Evolutionary conservation across 352 stramenopile genomes (phyloP).

Genomic region (Aphanomyces euteiches): DNA sequence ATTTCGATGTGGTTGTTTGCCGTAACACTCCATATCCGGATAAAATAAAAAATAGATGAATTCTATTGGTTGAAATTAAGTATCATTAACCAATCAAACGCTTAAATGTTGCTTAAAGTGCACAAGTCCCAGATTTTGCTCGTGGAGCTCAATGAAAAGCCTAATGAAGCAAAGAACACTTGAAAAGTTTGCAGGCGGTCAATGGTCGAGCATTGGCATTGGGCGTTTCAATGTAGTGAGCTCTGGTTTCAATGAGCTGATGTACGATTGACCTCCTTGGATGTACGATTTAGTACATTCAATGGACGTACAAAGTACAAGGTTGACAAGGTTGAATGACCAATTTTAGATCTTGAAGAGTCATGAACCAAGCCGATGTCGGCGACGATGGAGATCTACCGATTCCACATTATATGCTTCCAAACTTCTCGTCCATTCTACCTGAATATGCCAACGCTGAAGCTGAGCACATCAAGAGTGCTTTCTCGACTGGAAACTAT

Average conservation of each 20-base stretch:
- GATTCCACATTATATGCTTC: constrained; percentile 73
- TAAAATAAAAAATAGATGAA: background rate
- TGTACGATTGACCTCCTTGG: no score
- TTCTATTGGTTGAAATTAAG: constrained; percentile 10
- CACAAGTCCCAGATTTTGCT: background rate
- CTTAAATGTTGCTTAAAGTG: background rate
- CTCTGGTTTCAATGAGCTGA: no score
- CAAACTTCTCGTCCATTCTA: constrained; percentile 77
- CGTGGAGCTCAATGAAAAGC: no score
- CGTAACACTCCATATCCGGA: constrained; percentile 32
- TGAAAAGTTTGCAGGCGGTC: no score
- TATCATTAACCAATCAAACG: background rate
- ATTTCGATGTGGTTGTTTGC: constrained; percentile 49
- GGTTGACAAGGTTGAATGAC: background rate
- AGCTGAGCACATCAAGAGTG: constrained; percentile 67
- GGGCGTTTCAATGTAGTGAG: no score
- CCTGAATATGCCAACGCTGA: constrained; percentile 78
- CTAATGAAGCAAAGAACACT: no score
- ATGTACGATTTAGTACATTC: no score
- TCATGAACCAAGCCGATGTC: constrained; percentile 23
- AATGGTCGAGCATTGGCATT: no score
- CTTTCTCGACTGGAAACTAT: constrained; percentile 65
- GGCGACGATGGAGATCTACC: constrained; percentile 13
- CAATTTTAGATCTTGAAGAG: background rate
- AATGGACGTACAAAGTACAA: no score